Percentiles rank a stretch among this genome's conserved stretches.
phyloP scores from a whole-genome alignment of 495 filamentous ascomycete species.

The Penicillium dipodomyicola region DNA sequence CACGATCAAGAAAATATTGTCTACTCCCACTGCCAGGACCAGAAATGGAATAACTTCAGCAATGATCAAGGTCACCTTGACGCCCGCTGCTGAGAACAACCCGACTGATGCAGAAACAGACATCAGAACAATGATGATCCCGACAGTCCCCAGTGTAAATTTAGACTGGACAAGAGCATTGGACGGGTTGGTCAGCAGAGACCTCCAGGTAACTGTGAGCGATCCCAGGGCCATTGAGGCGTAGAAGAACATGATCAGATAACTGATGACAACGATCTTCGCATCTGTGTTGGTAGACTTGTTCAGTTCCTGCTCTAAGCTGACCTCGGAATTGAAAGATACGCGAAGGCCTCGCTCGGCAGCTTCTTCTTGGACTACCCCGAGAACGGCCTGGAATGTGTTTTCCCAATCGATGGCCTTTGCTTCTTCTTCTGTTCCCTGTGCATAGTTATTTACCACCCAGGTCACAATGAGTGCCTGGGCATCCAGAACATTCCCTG shows the following conservation, averaged over 20 bases:
- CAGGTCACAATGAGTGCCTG: conserved; percentile 84
- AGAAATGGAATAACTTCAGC: conserved; percentile 98
- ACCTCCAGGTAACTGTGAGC: conserved; percentile 70
- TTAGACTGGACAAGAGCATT: conserved; percentile 90
- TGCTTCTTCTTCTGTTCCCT: conserved; percentile 63
- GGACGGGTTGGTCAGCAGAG: conserved; percentile 74
- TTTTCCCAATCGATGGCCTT: conserved; percentile 88
- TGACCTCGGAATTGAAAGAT: conserved; percentile 92
- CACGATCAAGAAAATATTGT: conserved; percentile 98
- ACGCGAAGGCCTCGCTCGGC: conserved; percentile 72
- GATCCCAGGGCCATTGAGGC: conserved; percentile 89
- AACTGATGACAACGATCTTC: conserved; percentile 95
- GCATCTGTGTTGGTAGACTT: conserved; percentile 97
- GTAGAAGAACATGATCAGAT: conserved; percentile 98
- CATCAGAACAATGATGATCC: conserved; percentile 94
- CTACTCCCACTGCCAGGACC: conserved; percentile 91
- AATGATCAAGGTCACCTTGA: conserved; percentile 95
- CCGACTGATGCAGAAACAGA: conserved; percentile 94
- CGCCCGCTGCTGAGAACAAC: conserved; percentile 80
- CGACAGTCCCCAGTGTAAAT: conserved; percentile 86
- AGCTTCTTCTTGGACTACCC: conserved; percentile 77
- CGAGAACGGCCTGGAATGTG: conserved; percentile 65
- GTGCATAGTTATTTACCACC: conserved; percentile 88
- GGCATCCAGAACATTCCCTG: conserved; percentile 66
- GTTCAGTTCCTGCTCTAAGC: conserved; percentile 87